These are phyloP conservation scores for Fraxinus paxiana DNA, from an alignment of 305 asterid genomes.

Conservation along the genomic window DNA sequence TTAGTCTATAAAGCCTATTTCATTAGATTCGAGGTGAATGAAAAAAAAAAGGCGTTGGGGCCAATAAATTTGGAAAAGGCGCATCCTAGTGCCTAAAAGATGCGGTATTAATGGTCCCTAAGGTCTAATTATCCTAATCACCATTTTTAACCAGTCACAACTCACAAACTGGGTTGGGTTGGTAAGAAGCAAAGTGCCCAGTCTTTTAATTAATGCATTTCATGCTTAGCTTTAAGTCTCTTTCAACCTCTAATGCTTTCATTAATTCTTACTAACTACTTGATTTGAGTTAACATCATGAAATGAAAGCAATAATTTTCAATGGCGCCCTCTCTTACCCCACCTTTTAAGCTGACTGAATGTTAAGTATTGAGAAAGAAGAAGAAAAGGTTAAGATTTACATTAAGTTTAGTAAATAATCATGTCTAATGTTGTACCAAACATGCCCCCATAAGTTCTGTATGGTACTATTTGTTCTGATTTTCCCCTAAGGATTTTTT, in stretches of 20 bases:
- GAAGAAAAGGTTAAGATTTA: background rate
- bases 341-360: background rate
- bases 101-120: slow-evolving; percentile 38
- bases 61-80: background rate
- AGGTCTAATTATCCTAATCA: background rate
- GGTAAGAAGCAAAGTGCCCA: slow-evolving; percentile 34
- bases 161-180: slow-evolving; percentile 29
- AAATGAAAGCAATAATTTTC: background rate
- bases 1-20: background rate
- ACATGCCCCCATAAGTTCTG: background rate
- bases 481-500: background rate
- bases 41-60: background rate
- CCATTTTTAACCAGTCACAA: background rate
- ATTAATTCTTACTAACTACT: slow-evolving; percentile 11
- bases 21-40: background rate
- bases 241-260: slow-evolving; percentile 5
- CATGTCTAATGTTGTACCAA: background rate
- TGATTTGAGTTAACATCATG: background rate
- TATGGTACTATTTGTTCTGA: background rate
- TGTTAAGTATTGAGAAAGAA: background rate
- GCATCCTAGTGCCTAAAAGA: slow-evolving; percentile 17
- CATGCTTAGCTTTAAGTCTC: slow-evolving; percentile 19
- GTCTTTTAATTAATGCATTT: slow-evolving; percentile 22
- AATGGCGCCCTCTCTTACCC: background rate
- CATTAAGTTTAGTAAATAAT: too few species aligned